Evolutionary conservation across 2,329 filamentous ascomycete species (phyloP).

Genomic region (Diaporthe sp.): DNA sequence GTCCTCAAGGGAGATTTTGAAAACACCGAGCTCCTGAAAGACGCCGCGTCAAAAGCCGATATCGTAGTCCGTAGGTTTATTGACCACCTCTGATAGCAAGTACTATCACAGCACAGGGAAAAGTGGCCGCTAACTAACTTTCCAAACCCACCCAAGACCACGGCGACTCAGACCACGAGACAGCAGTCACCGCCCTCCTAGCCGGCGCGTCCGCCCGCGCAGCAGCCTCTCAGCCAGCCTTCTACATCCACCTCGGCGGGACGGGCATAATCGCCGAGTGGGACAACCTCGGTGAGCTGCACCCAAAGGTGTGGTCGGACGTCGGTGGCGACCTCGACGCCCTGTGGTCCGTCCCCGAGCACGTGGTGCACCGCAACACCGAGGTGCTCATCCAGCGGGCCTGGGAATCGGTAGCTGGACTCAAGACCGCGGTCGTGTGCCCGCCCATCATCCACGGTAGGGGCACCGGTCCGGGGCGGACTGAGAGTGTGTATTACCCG

Average conservation of each 20-base stretch:
- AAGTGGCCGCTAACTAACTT: neutral
- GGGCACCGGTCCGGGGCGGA: neutral
- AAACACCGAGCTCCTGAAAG: neutral
- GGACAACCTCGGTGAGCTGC: constrained; percentile 6
- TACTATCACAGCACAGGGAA: too few species aligned
- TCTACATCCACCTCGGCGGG: constrained; percentile 18
- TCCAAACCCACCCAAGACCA: neutral
- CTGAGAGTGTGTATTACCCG: neutral
- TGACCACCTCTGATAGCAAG: neutral
- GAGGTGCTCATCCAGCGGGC: neutral
- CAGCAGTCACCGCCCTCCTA: neutral
- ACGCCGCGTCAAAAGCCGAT: constrained; percentile 1
- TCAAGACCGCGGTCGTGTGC: neutral
- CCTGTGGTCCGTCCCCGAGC: neutral
- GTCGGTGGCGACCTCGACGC: neutral
- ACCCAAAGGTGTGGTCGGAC: constrained; percentile 19
- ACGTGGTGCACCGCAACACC: neutral
- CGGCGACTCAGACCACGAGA: constrained; percentile 7
- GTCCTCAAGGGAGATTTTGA: neutral
- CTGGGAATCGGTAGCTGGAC: neutral
- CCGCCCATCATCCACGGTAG: neutral
- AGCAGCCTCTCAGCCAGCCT: neutral
- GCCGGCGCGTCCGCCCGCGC: neutral
- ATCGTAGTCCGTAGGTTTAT: neutral
- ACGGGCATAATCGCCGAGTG: neutral